phyloP scores from a whole-genome alignment of 2,329 filamentous ascomycete genomes.

The Neonectria punicea region DNA sequence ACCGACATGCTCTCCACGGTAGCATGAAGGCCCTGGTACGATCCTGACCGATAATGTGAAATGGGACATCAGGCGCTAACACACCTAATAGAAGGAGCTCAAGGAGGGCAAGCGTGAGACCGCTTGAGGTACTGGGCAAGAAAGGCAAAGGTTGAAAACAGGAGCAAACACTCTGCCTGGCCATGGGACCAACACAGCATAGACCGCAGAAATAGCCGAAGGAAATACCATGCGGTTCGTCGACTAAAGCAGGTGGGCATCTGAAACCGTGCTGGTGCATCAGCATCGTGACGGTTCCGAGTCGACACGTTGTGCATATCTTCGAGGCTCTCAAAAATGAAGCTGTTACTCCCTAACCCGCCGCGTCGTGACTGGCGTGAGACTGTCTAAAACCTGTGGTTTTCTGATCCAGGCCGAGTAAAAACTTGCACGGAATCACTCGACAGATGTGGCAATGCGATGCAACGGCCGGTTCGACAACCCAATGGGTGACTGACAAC shows the following conservation, averaged over 20 bases:
- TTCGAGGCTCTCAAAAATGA: constrained; percentile 27
- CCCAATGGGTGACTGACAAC: background rate
- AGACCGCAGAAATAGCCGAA: constrained; percentile 41
- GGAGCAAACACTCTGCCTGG: constrained; percentile 37
- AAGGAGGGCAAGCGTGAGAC: constrained; percentile 94
- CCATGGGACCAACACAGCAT: constrained; percentile 37
- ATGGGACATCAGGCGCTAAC: constrained; percentile 45
- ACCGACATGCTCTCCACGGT: constrained; percentile 99
- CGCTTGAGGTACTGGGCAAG: constrained; percentile 65
- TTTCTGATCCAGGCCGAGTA: background rate
- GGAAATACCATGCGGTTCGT: constrained; percentile 38
- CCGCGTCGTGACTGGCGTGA: background rate
- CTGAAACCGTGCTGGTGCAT: constrained; percentile 23
- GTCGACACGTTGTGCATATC: constrained; percentile 33
- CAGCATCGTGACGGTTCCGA: constrained; percentile 35
- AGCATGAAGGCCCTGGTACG: constrained; percentile 97
- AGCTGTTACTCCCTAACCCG: background rate
- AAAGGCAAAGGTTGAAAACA: constrained; percentile 37
- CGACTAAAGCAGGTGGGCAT: constrained; percentile 33
- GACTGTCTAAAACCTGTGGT: background rate
- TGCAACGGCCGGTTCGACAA: background rate
- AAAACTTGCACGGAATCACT: too few relatives aligned
- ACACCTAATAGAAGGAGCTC: constrained; percentile 83
- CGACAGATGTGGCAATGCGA: background rate
- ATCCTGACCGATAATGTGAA: constrained; percentile 16